These are phyloP conservation scores for Sanghuangporus weigelae DNA, from an alignment of 1,284 basidiomycete species.

Conservation along the genomic window DNA sequence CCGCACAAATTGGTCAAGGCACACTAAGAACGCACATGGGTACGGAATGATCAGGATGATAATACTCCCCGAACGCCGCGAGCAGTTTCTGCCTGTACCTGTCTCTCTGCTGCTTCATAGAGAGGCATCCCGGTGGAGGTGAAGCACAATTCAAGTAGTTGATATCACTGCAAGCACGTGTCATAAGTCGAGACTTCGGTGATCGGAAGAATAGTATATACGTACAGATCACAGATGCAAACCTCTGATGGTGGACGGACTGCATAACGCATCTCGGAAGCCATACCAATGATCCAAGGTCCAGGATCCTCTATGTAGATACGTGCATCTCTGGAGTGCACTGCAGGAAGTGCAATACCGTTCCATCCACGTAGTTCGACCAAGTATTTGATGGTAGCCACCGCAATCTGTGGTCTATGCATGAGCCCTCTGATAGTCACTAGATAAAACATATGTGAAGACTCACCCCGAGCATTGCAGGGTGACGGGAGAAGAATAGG, in stretches of 20 bases:
- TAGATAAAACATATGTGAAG: background rate
- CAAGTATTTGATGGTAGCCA: constrained; percentile 86
- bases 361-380: constrained; percentile 94
- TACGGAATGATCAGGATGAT: constrained; percentile 77
- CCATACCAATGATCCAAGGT: constrained; percentile 91
- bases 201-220: constrained; percentile 21
- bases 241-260: constrained; percentile 75
- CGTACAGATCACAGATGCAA: constrained; percentile 86
- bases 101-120: constrained; percentile 78
- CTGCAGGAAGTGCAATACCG: constrained; percentile 78
- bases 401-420: constrained; percentile 53
- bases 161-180: constrained; percentile 60
- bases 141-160: constrained; percentile 83
- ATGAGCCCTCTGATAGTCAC: background rate
- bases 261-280: constrained; percentile 81
- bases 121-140: constrained; percentile 78
- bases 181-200: constrained; percentile 4
- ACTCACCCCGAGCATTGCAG: constrained; percentile 80
- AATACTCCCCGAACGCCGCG: constrained; percentile 76
- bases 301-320: constrained; percentile 86
- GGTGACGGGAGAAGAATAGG: constrained; percentile 86
- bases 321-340: constrained; percentile 87
- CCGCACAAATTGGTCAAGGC: background rate
- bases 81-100: constrained; percentile 76
- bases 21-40: constrained; percentile 48